phyloP scores from a whole-genome alignment of 1,284 basidiomycete genomes.

The Tilletia walkeri region DNA sequence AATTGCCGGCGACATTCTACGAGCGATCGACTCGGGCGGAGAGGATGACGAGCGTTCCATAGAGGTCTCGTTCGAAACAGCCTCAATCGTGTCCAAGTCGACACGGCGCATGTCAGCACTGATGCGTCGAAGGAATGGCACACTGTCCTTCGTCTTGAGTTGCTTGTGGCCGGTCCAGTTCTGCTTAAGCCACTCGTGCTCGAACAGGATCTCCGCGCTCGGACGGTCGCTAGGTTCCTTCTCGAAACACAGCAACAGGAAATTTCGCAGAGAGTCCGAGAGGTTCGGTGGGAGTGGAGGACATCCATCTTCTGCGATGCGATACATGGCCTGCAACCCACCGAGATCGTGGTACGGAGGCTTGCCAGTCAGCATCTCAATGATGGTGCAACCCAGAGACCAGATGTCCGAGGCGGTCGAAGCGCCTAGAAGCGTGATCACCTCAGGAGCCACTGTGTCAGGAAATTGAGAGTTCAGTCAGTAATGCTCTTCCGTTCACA shows the following conservation, averaged over 20 bases:
- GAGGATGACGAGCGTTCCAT: constrained; percentile 38
- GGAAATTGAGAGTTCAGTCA: neutral
- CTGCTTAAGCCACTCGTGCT: constrained; percentile 83
- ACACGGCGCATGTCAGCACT: constrained; percentile 75
- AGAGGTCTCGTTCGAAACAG: neutral
- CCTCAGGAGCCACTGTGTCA: constrained; percentile 78
- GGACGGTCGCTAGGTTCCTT: constrained; percentile 80
- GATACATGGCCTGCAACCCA: constrained; percentile 68
- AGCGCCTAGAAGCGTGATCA: constrained; percentile 70
- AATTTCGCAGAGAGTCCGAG: constrained; percentile 72
- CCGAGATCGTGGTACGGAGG: constrained; percentile 77
- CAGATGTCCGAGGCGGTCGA: constrained; percentile 69
- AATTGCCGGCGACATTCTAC: neutral
- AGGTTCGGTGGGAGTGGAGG: constrained; percentile 79
- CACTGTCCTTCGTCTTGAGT: constrained; percentile 73
- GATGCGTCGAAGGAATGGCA: constrained; percentile 86
- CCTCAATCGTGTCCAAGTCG: constrained; percentile 25
- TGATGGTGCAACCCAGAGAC: constrained; percentile 89
- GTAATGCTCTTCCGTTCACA: neutral
- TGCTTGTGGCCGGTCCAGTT: constrained; percentile 71
- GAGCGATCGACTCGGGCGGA: constrained; percentile 22
- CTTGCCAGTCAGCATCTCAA: constrained; percentile 84
- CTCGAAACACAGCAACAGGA: constrained; percentile 78
- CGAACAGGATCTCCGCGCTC: constrained; percentile 75
- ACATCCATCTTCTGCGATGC: constrained; percentile 85